phyloP scores from a whole-genome alignment of 1,139 yeast species.

The Hanseniaspora gamundiae region DNA sequence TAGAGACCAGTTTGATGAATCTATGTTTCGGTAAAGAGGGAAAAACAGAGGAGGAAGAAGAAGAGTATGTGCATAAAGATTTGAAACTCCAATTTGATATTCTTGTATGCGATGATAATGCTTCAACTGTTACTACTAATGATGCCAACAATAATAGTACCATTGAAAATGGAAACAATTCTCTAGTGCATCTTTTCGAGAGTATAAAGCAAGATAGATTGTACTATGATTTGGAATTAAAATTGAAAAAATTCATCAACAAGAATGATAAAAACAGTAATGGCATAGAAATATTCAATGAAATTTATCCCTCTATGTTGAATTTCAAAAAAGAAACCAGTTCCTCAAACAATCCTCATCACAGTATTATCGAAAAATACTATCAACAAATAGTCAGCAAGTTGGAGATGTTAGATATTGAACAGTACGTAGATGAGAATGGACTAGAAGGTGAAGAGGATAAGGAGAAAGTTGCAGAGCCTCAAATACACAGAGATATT shows the following conservation, averaged over 20 bases:
- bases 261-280: background rate
- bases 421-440: background rate
- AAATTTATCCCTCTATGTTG: background rate
- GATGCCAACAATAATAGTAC: too few species aligned
- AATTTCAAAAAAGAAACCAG: too few species aligned
- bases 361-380: background rate
- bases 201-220: background rate
- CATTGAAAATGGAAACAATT: too few species aligned
- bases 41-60: background rate
- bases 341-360: background rate
- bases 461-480: background rate
- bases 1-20: slow-evolving; percentile 17
- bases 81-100: background rate
- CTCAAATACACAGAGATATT: background rate
- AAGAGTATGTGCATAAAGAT: background rate
- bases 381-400: background rate
- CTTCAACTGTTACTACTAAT: too few species aligned
- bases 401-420: background rate
- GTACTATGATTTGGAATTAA: background rate
- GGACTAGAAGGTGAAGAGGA: background rate
- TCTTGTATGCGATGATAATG: background rate
- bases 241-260: background rate
- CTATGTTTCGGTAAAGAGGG: slow-evolving; percentile 22
- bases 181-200: background rate
- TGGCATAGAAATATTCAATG: background rate